Evolutionary conservation across 75 land plant species (phyloP).

Genomic region (Selaginella moellendorffii): DNA sequence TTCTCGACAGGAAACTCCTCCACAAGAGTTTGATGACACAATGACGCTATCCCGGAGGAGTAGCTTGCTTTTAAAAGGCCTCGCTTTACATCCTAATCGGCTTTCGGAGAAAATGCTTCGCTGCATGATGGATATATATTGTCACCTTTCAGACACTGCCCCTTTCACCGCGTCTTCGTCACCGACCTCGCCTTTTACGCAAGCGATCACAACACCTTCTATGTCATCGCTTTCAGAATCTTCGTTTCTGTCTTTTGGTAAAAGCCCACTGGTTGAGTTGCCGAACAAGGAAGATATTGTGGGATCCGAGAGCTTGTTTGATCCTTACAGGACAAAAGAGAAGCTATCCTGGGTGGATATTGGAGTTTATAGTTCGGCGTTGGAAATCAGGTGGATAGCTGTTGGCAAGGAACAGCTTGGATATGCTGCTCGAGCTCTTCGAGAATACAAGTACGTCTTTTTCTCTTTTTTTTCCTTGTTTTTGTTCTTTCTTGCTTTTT

Average conservation of each 20-base stretch:
- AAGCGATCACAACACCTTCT: constrained; percentile 30
- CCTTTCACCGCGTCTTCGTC: constrained; percentile 21
- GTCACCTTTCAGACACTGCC: constrained; percentile 53
- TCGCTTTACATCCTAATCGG: constrained; percentile 33
- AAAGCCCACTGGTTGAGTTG: constrained; percentile 41
- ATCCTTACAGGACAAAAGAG: constrained; percentile 55
- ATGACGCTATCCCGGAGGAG: background rate
- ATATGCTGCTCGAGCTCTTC: constrained; percentile 61
- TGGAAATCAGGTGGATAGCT: constrained; percentile 74
- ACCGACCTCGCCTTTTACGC: constrained; percentile 41
- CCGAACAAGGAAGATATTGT: constrained; percentile 30
- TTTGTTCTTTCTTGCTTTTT: background rate
- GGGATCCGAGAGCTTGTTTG: constrained; percentile 34
- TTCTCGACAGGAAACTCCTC: background rate
- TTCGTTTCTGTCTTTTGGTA: constrained; percentile 29
- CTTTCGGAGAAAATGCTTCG: constrained; percentile 80
- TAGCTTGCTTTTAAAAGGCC: background rate
- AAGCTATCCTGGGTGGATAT: constrained; percentile 71
- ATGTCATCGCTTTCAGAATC: constrained; percentile 51
- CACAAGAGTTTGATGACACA: no score
- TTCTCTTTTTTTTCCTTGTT: background rate
- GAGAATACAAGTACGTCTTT: constrained; percentile 44
- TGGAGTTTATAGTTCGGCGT: constrained; percentile 47
- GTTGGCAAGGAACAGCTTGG: constrained; percentile 77
- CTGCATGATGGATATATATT: constrained; percentile 74